These are phyloP conservation scores for Claviceps sp. DNA, from an alignment of 2,329 filamentous ascomycete genomes.

Conservation along the genomic window DNA sequence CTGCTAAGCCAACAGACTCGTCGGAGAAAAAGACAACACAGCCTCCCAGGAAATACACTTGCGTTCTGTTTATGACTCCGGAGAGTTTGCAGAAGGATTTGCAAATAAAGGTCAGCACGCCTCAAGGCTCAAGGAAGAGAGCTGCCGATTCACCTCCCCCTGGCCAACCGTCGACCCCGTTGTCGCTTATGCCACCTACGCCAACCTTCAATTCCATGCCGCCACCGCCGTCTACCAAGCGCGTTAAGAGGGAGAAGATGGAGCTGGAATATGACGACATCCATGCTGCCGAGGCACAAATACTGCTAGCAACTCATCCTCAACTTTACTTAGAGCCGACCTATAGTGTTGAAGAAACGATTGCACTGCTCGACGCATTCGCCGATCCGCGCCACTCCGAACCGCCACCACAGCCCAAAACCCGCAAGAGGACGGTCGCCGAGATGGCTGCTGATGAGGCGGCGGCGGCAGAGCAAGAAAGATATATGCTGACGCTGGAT, in stretches of 20 bases:
- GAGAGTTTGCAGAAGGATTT: conserved; percentile 66
- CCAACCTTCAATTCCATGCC: conserved; percentile 46
- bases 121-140: conserved; percentile 32
- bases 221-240: conserved; percentile 52
- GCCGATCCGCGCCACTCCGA: conserved; percentile 66
- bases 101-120: conserved; percentile 60
- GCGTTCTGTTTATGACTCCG: conserved; percentile 74
- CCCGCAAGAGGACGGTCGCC: conserved; percentile 82
- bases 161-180: conserved; percentile 55
- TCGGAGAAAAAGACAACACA: conserved; percentile 19
- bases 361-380: conserved; percentile 56
- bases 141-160: conserved; percentile 23
- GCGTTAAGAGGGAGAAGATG: conserved; percentile 56
- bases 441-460: conserved; percentile 94
- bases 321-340: conserved; percentile 69
- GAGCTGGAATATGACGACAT: conserved; percentile 64
- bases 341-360: conserved; percentile 52
- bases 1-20: conserved; percentile 31
- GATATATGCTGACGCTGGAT: conserved; percentile 86
- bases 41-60: conserved; percentile 57
- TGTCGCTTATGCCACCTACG: conserved; percentile 45
- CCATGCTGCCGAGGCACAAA: conserved; percentile 60
- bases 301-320: conserved; percentile 60
- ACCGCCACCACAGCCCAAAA: conserved; percentile 70
- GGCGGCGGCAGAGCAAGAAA: conserved; percentile 73